Base-by-base conservation (phyloP, 805 yeast species). In the Brettanomyces bruxellensis region DNA sequence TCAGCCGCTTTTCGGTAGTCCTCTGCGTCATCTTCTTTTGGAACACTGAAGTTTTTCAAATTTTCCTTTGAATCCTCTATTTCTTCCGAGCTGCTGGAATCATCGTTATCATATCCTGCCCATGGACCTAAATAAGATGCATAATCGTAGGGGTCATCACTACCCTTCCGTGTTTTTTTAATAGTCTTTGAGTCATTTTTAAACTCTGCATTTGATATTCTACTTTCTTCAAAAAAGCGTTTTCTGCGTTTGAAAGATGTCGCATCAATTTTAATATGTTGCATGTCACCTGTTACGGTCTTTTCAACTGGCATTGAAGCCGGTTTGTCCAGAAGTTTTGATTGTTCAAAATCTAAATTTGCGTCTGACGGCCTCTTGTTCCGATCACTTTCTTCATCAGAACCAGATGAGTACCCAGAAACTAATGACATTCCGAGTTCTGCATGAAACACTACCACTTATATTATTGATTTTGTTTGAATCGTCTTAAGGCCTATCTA, bases 121-220 rank as follows among this genome's bases (percentile, higher is more conserved):
- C 89, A 81, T 0, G 88, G 85, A 0, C 86, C 87, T 41, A 60
- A 54, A 49, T 71, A 79, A 0, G 59, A 50, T n/a, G 38, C 7
- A 28, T 28, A 28, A 28, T 28, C 32, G 11, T 28, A 28, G 1
- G 72, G 55, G 43, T 72, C 72, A 0, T 76, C 77, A 50, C 66
- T 69, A 24, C 54, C 55, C 44, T 58, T 56, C 45, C 75, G 58
- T 47, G 62, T 66, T 41, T 53, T 62, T 48, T 68, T 73, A 22
- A 64, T 44, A n/a, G 50, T 53, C 45, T 54, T 62, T 0, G 69
- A 43, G 23, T 43, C 49, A 34, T 34, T 56, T 50, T 6, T 58
- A 34, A 18, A 60, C 58, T 11, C 55, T 47, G 5, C 54, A 44
- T 37, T 60, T 66, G 30, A 58, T 51, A 34, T 61, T 61, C 8